Evolutionary conservation across 257 asterid genomes (phyloP), one percentile per base, ranked within the genome.

Genomic region (Perilla frutescens): DNA sequence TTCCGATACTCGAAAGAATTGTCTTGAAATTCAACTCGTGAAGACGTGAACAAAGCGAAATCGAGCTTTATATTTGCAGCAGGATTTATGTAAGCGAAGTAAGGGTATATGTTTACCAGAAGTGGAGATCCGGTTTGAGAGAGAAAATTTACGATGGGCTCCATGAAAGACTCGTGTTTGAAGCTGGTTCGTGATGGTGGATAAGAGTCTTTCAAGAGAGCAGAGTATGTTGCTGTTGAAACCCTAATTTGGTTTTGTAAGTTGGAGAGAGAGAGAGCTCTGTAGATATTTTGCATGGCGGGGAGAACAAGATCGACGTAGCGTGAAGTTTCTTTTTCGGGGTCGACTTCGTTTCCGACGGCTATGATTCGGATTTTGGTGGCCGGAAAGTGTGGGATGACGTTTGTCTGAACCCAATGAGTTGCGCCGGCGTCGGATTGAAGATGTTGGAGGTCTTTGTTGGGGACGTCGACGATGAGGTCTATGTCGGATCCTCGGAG

Each of bases 261-360:
- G 3, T 53, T 58, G 1, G 11, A 4, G 0, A 5, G 5, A 0
- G 79, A 14, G 45, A 86, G 77, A 1, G 79, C 79, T 0, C 1
- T 32, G 75, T 84, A n/a, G 9, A 84, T 53, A 74, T 49, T 77
- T 15, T 41, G 26, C 84, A 86, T 84, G 45, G 77, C 87, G 0
- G 77, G 83, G 57, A 62, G 79, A 3, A 82, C 66, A 3, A 37
- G 57, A 6, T 20, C 55, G 44, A 29, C 77, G 20, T 11, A 36
- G 2, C 61, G 40, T 1, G 72, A 51, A 0, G 36, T 41, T 1
- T 79, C 62, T 1, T 37, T 64, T 0, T 4, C 58, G 0, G 88
- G 89, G 68, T 62, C 68, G 0, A 87, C 84, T 71, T 87, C 91
- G 54, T 82, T 84, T 7, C 88, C 89, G 1, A 79, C 77, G 2